Evolutionary conservation across 352 stramenopile genomes (phyloP).

Genomic region (Phytophthora capsici): DNA sequence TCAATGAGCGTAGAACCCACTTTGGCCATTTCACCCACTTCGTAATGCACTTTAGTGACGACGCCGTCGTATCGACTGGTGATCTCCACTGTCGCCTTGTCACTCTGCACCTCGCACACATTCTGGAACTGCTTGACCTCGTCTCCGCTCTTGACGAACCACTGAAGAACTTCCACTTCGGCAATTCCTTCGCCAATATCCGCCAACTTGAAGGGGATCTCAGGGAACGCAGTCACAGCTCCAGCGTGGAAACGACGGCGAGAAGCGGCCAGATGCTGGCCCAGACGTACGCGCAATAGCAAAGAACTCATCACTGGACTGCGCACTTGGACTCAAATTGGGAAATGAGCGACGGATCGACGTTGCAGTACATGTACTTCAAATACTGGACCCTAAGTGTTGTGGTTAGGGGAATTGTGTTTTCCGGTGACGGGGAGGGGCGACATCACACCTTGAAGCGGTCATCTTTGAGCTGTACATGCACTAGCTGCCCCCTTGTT

Average conservation of each 20-base stretch:
- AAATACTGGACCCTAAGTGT: slow-evolving; percentile 11
- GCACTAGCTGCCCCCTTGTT: slow-evolving; percentile 3
- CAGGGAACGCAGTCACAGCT: slow-evolving; percentile 50
- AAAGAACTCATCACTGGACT: slow-evolving; percentile 18
- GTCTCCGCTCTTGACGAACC: slow-evolving; percentile 95
- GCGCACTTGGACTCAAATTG: slow-evolving; percentile 17
- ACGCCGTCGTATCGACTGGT: slow-evolving; percentile 97
- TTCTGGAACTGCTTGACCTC: slow-evolving; percentile 96
- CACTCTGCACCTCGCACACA: slow-evolving; percentile 97
- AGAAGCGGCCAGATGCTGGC: slow-evolving; percentile 18
- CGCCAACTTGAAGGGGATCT: slow-evolving; percentile 91
- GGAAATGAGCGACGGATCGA: slow-evolving; percentile 20
- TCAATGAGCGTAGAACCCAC: slow-evolving; percentile 95
- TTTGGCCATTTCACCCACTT: slow-evolving; percentile 95
- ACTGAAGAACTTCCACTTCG: slow-evolving; percentile 98
- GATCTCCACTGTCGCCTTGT: slow-evolving; percentile 99
- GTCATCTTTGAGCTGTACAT: slow-evolving; percentile 24
- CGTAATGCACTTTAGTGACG: slow-evolving; percentile 93
- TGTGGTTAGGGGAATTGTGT: slow-evolving; percentile 24
- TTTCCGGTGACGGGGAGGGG: slow-evolving; percentile 24
- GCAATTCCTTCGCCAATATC: slow-evolving; percentile 99
- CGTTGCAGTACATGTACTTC: slow-evolving; percentile 28
- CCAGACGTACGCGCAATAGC: slow-evolving; percentile 13
- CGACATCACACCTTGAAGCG: slow-evolving; percentile 17
- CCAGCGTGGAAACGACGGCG: slow-evolving; percentile 57